phyloP scores from a whole-genome alignment of 2,329 filamentous ascomycete species.

The Phialocephala subalpina region DNA sequence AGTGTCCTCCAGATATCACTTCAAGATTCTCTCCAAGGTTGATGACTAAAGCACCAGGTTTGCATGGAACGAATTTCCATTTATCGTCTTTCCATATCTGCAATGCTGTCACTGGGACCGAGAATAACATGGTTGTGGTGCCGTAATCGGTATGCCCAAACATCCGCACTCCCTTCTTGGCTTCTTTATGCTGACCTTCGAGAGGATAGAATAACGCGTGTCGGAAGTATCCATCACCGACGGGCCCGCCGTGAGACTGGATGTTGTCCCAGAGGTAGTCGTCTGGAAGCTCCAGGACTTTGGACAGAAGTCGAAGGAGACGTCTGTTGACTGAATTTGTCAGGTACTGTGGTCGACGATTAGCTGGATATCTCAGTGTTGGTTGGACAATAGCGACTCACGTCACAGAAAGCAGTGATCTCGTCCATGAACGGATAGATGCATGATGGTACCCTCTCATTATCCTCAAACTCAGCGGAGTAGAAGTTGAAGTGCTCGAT shows the following conservation, averaged over 20 bases:
- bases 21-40: conserved; percentile 54
- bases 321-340: conserved; percentile 56
- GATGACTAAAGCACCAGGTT: conserved; percentile 54
- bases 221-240: conserved; percentile 55
- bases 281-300: conserved; percentile 53
- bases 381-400: conserved; percentile 4
- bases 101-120: conserved; percentile 54
- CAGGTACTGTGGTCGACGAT: conserved; percentile 46
- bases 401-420: conserved; percentile 51
- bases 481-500: conserved; percentile 61
- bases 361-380: not conserved
- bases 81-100: conserved; percentile 55
- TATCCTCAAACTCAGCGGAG: conserved; percentile 28
- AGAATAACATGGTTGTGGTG: conserved; percentile 54
- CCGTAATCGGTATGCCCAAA: conserved; percentile 57
- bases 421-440: conserved; percentile 59
- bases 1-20: conserved; percentile 55
- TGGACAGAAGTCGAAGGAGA: conserved; percentile 50
- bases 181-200: conserved; percentile 43
- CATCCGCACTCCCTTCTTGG: conserved; percentile 51
- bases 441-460: conserved; percentile 48
- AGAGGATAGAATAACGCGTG: conserved; percentile 53
- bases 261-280: conserved; percentile 54
- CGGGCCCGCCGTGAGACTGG: conserved; percentile 51
- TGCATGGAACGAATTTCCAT: conserved; percentile 55